Evolutionary conservation across 257 asterid species (phyloP).

Genomic region (Cynanchum wilfordii): DNA sequence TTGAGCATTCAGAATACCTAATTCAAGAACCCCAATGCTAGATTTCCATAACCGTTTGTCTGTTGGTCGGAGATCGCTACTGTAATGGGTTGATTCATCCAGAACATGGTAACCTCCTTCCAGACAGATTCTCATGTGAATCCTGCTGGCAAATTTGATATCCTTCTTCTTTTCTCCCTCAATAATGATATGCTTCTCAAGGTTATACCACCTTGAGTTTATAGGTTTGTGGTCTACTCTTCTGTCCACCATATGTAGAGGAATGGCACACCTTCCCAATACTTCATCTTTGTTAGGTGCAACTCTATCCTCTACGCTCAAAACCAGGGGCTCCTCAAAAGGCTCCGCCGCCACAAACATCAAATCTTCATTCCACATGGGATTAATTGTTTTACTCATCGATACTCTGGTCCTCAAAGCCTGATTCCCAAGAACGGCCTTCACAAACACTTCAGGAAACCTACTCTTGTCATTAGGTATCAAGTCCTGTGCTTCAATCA

Average conservation of each 20-base stretch:
- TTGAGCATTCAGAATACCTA: constrained; percentile 40
- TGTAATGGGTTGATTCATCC: constrained; percentile 48
- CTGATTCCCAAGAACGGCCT: constrained; percentile 39
- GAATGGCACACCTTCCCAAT: constrained; percentile 40
- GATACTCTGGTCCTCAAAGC: constrained; percentile 43
- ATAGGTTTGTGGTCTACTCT: constrained; percentile 42
- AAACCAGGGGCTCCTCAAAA: constrained; percentile 43
- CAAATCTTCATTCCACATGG: constrained; percentile 51
- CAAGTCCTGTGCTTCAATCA: constrained; percentile 49
- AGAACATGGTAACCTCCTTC: constrained; percentile 54
- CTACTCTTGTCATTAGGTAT: constrained; percentile 35
- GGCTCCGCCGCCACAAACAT: constrained; percentile 50
- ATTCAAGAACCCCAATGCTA: constrained; percentile 44
- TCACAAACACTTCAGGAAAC: constrained; percentile 45
- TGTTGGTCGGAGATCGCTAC: constrained; percentile 51
- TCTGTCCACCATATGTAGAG: constrained; percentile 30
- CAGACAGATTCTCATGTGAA: constrained; percentile 44
- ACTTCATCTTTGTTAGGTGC: constrained; percentile 43
- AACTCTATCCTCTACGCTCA: constrained; percentile 46
- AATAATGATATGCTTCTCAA: constrained; percentile 39
- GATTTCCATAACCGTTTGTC: constrained; percentile 47
- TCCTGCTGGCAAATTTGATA: constrained; percentile 41
- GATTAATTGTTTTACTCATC: constrained; percentile 36
- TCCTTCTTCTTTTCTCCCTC: constrained; percentile 46
- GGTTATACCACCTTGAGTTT: constrained; percentile 39